Percentiles rank a stretch among this genome's conserved stretches.
Evolutionary conservation across 2,329 filamentous ascomycete species (phyloP).

Genomic region (Mollisiaceae sp.): DNA sequence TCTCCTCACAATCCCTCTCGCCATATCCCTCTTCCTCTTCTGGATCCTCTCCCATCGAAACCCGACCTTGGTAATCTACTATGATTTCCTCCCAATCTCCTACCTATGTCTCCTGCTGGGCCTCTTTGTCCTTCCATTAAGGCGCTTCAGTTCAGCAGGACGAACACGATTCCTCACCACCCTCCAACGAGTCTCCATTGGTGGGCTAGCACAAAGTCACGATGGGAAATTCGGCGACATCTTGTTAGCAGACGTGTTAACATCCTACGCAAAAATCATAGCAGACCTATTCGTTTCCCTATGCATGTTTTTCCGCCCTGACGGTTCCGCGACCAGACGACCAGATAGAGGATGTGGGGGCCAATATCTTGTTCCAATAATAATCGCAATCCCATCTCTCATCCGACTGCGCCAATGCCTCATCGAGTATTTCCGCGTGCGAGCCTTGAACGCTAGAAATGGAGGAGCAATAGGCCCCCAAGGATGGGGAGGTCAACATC

Average conservation of each 20-base stretch:
- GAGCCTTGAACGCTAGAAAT: slow-evolving; percentile 56
- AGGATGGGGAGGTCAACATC: slow-evolving; percentile 83
- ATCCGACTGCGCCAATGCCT: slow-evolving; percentile 93
- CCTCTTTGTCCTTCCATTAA: slow-evolving; percentile 75
- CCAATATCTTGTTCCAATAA: slow-evolving; percentile 76
- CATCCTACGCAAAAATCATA: slow-evolving; percentile 90
- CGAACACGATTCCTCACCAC: slow-evolving; percentile 77
- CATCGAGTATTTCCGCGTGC: slow-evolving; percentile 81
- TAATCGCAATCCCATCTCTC: slow-evolving; percentile 81
- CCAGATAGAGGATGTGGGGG: slow-evolving; percentile 86
- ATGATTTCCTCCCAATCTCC: slow-evolving; percentile 85
- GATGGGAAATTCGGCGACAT: slow-evolving; percentile 97
- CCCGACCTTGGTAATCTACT: slow-evolving; percentile 70
- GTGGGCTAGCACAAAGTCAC: slow-evolving; percentile 82
- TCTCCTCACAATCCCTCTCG: slow-evolving; percentile 74
- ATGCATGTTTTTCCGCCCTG: slow-evolving; percentile 85
- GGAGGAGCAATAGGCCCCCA: slow-evolving; percentile 48
- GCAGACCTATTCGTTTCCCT: slow-evolving; percentile 86
- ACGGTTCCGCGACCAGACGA: slow-evolving; percentile 75
- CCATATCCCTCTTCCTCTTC: slow-evolving; percentile 76
- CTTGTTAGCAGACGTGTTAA: slow-evolving; percentile 89
- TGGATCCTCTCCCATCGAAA: slow-evolving; percentile 80
- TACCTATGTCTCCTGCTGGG: slow-evolving; percentile 77
- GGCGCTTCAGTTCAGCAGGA: slow-evolving; percentile 70
- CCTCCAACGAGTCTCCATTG: slow-evolving; percentile 78